Conservation (phyloP, 2,329 filamentous ascomycete species). For the Trichoderma sp. region DNA sequence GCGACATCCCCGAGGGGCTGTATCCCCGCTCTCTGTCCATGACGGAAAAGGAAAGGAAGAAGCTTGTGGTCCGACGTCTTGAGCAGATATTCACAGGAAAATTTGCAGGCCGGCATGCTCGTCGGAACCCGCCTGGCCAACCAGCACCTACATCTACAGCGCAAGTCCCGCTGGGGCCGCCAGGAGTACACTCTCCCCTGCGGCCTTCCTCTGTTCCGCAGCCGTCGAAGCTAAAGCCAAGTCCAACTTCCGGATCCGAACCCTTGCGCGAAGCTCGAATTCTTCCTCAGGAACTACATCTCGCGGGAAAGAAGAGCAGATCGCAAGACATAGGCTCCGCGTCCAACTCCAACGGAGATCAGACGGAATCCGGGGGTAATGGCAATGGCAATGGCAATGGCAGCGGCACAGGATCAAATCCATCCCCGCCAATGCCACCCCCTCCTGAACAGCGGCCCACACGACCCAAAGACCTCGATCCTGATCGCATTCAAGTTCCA, state of each 20-base stretch:
- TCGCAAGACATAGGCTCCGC: constrained; percentile 51
- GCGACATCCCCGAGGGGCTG: constrained; percentile 72
- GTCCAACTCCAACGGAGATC: constrained; percentile 54
- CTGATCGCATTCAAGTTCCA: constrained; percentile 74
- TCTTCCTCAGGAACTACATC: constrained; percentile 37
- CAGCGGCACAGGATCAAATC: constrained; percentile 40
- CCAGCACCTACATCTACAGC: constrained; percentile 29
- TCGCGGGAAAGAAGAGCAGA: constrained; percentile 44
- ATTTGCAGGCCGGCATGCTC: constrained; percentile 48
- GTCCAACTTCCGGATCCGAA: constrained; percentile 36
- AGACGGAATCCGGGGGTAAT: constrained; percentile 49
- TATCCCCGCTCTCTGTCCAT: constrained; percentile 64
- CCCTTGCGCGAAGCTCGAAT: constrained; percentile 56
- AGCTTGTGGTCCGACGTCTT: constrained; percentile 72
- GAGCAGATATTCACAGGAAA: constrained; percentile 84
- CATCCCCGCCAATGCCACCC: constrained; percentile 46
- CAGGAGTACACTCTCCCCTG: constrained; percentile 38
- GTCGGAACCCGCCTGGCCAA: constrained; percentile 32
- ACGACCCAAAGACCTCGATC: constrained; percentile 75
- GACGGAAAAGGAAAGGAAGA: constrained; percentile 76
- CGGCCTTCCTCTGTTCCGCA: constrained; percentile 2
- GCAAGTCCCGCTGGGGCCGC: constrained; percentile 32
- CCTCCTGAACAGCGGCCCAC: constrained; percentile 76
- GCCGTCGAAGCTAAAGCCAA: not conserved
- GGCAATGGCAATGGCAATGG: constrained; percentile 34